Percentiles rank a stretch among this genome's conserved stretches.
phyloP scores from a whole-genome alignment of 23 red algal genomes.

The Gracilaria gracilis region DNA sequence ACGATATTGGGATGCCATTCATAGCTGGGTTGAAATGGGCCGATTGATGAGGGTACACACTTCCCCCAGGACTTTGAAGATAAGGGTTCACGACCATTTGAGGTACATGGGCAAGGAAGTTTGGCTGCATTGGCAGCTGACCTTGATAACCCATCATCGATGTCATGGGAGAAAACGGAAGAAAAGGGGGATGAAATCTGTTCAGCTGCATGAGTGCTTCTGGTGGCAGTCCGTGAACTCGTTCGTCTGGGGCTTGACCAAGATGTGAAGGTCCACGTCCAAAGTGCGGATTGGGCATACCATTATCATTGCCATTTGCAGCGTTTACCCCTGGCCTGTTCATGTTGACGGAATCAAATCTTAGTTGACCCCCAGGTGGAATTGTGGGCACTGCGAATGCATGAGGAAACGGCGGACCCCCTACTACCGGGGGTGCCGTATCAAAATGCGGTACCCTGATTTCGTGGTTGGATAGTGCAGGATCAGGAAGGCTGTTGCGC shows the following conservation, averaged over 20 bases:
- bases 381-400: neutral
- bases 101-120: constrained; percentile 4
- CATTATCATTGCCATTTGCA: neutral
- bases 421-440: constrained; percentile 6
- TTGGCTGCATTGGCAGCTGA: neutral
- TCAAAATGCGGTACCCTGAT: neutral
- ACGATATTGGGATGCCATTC: neutral
- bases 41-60: neutral
- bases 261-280: neutral
- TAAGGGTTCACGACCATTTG: constrained; percentile 24
- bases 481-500: neutral
- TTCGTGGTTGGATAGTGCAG: neutral
- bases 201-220: neutral
- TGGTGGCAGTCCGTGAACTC: neutral
- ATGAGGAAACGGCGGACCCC: constrained; percentile 11
- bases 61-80: constrained; percentile 7
- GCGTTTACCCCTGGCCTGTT: neutral
- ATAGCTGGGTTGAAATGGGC: constrained; percentile 16
- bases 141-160: constrained; percentile 26
- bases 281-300: constrained; percentile 8
- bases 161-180: neutral
- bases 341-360: constrained; percentile 6
- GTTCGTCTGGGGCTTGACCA: neutral
- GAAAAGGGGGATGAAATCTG: constrained; percentile 12
- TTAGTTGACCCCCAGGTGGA: neutral